A percentile compares a stretch with the other conserved stretches of the same genome.
phyloP scores from a whole-genome alignment of 768 basidiomycete genomes.

The Boletus huronensis region DNA sequence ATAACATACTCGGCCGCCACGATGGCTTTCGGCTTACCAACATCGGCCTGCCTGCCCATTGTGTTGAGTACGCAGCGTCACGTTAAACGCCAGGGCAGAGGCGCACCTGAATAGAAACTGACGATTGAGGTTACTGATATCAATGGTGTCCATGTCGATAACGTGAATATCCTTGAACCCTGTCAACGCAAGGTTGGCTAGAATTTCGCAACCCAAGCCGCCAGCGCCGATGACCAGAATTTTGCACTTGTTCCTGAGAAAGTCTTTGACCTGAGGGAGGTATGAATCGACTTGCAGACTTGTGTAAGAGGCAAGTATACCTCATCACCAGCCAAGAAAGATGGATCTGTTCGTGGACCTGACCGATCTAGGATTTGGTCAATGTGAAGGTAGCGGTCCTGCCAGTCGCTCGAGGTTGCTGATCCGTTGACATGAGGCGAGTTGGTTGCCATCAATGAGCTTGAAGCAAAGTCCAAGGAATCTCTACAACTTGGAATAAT shows the following conservation, averaged over 20 bases:
- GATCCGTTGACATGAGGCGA: slow-evolving; percentile 35
- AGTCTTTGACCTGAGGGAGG: slow-evolving; percentile 70
- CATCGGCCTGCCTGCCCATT: slow-evolving; percentile 69
- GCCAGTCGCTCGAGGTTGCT: slow-evolving; percentile 43
- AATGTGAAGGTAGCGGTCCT: slow-evolving; percentile 71
- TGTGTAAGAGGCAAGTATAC: slow-evolving; percentile 40
- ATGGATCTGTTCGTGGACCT: slow-evolving; percentile 87
- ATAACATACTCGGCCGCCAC: slow-evolving; percentile 96
- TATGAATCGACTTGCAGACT: neutral
- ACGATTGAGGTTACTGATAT: slow-evolving; percentile 97
- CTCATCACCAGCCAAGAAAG: slow-evolving; percentile 76
- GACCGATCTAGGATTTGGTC: slow-evolving; percentile 82
- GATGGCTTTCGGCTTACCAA: slow-evolving; percentile 90
- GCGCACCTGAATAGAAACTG: slow-evolving; percentile 94
- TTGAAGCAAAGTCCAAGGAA: slow-evolving; percentile 10
- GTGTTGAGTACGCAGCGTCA: neutral
- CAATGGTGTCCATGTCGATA: slow-evolving; percentile 99
- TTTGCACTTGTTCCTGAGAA: slow-evolving; percentile 80
- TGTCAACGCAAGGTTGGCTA: slow-evolving; percentile 91
- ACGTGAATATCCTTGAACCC: slow-evolving; percentile 99
- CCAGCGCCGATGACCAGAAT: slow-evolving; percentile 98
- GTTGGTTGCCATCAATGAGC: slow-evolving; percentile 24
- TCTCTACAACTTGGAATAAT: slow-evolving; percentile 9
- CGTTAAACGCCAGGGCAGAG: neutral
- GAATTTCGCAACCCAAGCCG: slow-evolving; percentile 95